Conservation (phyloP, 371 early-diverging fungal species). For the Mucor plumbeus region DNA sequence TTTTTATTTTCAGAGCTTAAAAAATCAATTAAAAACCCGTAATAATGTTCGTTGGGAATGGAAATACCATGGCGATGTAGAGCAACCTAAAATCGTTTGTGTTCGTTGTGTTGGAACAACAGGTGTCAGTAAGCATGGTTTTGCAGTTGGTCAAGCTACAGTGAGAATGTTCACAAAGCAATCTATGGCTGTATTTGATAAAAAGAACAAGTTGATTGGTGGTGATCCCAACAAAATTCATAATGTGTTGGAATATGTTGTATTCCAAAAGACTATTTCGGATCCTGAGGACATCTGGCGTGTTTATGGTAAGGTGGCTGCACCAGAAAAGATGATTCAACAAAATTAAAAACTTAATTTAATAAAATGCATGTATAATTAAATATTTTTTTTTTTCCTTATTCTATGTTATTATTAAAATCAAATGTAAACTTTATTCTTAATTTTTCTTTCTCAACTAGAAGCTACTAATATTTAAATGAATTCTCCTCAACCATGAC, state of each 20-base stretch:
- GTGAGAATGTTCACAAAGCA: constrained; percentile 74
- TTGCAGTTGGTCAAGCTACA: constrained; percentile 71
- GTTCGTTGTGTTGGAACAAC: constrained; percentile 58
- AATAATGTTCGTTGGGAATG: constrained; percentile 67
- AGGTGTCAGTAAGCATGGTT: constrained; percentile 52
- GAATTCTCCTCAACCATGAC: no score
- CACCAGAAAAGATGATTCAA: constrained; percentile 45
- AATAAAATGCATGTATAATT: neutral
- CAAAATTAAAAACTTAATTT: constrained; percentile 14
- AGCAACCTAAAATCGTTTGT: constrained; percentile 68
- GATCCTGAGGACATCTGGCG: constrained; percentile 72
- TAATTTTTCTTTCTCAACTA: no score
- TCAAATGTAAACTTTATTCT: no score
- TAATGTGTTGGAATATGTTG: constrained; percentile 69
- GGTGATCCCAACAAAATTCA: constrained; percentile 64
- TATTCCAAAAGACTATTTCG: constrained; percentile 73
- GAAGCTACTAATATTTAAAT: no score
- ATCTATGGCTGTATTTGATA: constrained; percentile 67
- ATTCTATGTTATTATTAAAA: no score
- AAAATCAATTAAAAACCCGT: constrained; percentile 69
- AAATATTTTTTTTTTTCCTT: no score
- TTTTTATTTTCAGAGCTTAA: constrained; percentile 50
- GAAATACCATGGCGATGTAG: constrained; percentile 64
- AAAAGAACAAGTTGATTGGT: constrained; percentile 60
- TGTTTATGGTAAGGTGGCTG: constrained; percentile 72